These are phyloP conservation scores for Pseudozyma sp. DNA, from an alignment of 1,284 basidiomycete genomes.

Conservation along the genomic window DNA sequence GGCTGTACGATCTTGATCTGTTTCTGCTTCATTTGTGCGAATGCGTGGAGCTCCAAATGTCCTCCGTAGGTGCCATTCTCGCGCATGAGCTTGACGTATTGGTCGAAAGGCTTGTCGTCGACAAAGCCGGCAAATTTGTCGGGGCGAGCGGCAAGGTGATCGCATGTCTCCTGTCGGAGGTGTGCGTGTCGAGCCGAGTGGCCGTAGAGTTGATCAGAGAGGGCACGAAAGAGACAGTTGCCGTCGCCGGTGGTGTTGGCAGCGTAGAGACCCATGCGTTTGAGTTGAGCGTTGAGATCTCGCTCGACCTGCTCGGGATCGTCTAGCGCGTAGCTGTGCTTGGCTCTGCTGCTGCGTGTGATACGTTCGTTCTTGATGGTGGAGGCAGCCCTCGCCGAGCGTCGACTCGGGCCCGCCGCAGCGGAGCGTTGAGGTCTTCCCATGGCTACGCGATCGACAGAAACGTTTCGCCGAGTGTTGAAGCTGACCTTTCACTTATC, in stretches of 20 bases:
- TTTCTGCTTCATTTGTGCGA: constrained; percentile 80
- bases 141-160: constrained; percentile 80
- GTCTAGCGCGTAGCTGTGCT: constrained; percentile 53
- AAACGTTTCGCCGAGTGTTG: background rate
- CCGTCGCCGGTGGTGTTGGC: constrained; percentile 67
- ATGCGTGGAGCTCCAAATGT: constrained; percentile 88
- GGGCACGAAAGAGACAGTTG: constrained; percentile 68
- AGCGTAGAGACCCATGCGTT: constrained; percentile 64
- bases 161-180: constrained; percentile 78
- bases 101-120: constrained; percentile 75
- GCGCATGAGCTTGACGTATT: constrained; percentile 63
- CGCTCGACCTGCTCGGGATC: constrained; percentile 62
- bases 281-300: constrained; percentile 61
- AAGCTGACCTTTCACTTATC: background rate
- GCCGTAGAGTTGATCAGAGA: constrained; percentile 78
- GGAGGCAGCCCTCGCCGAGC: constrained; percentile 29
- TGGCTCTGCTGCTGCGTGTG: constrained; percentile 44
- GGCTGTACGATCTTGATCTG: constrained; percentile 92
- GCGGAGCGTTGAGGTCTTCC: constrained; percentile 37
- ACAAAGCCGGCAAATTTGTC: constrained; percentile 86
- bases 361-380: constrained; percentile 50
- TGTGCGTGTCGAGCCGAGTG: constrained; percentile 77
- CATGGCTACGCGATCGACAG: constrained; percentile 13
- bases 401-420: constrained; percentile 42
- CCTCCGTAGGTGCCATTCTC: constrained; percentile 84